Conservation (phyloP, 2,329 filamentous ascomycete genomes). For the Cladosporium sp. region DNA sequence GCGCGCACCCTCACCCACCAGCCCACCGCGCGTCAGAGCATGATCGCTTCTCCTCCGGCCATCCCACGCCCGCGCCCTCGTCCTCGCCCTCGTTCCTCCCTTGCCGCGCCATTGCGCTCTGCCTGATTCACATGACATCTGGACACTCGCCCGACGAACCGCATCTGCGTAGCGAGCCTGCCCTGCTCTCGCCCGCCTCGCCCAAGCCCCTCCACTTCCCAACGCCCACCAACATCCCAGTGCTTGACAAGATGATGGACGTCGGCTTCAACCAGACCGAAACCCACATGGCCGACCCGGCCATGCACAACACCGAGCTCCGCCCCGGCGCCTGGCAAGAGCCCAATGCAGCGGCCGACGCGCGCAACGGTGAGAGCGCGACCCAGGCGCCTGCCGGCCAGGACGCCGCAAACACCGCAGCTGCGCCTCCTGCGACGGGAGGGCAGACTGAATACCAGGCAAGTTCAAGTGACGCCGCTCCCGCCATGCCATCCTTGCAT, state of each 20-base stretch:
- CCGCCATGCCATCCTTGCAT: neutral
- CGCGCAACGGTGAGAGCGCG: neutral
- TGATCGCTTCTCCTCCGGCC: slow-evolving; percentile 28
- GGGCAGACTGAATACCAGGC: slow-evolving; percentile 2
- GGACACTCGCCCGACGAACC: slow-evolving; percentile 47
- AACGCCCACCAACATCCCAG: slow-evolving; percentile 62
- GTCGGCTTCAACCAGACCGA: slow-evolving; percentile 63
- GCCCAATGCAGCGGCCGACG: slow-evolving; percentile 16
- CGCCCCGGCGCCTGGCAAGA: slow-evolving; percentile 29
- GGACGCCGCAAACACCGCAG: slow-evolving; percentile 1
- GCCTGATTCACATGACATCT: slow-evolving; percentile 46
- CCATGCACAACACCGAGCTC: slow-evolving; percentile 29
- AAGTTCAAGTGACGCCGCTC: slow-evolving; percentile 4
- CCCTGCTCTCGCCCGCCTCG: slow-evolving; percentile 58
- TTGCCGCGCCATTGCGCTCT: slow-evolving; percentile 18
- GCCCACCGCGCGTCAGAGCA: slow-evolving; percentile 34
- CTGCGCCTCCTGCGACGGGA: neutral
- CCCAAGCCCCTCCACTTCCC: slow-evolving; percentile 64
- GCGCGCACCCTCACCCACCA: slow-evolving; percentile 3
- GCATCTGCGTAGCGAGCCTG: slow-evolving; percentile 57
- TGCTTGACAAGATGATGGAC: slow-evolving; percentile 67
- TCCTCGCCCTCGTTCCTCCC: slow-evolving; percentile 20
- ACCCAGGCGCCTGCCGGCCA: neutral
- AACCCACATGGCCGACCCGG: slow-evolving; percentile 43
- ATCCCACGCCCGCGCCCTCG: slow-evolving; percentile 26